Percentiles rank a stretch among this genome's conserved stretches.
These are phyloP conservation scores for Benincasa hispida DNA, from an alignment of 306 rosid species.

Conservation along the genomic window DNA sequence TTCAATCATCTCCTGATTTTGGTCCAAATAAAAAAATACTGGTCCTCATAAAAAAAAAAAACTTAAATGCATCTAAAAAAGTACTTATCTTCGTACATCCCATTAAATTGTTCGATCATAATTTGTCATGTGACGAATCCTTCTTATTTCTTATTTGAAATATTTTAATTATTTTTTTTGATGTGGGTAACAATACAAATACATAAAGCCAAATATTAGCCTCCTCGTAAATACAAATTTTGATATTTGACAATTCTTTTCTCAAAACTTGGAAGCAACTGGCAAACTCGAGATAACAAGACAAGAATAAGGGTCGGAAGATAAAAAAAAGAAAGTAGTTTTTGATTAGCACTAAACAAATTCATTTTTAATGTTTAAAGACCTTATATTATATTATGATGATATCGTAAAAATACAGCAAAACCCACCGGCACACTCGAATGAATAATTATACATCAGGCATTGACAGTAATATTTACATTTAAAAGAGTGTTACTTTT, in stretches of 20 bases:
- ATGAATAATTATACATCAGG: neutral
- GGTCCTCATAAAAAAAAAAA: neutral
- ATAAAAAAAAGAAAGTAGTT: neutral
- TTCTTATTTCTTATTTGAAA: too few species aligned
- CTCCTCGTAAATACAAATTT: too few species aligned
- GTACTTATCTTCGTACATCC: too few species aligned
- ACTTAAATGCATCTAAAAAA: too few species aligned
- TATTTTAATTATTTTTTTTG: too few species aligned
- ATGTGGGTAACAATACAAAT: too few species aligned
- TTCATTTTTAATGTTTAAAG: neutral
- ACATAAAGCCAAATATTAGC: too few species aligned
- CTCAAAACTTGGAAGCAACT: neutral
- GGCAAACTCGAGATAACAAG: neutral
- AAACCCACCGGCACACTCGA: neutral
- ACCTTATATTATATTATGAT: neutral
- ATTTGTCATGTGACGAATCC: too few species aligned
- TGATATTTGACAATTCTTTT: neutral
- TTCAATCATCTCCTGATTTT: neutral
- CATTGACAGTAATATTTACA: neutral
- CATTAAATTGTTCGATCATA: too few species aligned
- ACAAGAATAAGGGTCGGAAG: neutral
- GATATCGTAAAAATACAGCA: neutral
- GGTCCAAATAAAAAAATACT: neutral
- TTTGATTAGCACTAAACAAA: neutral
- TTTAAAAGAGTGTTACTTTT: constrained; percentile 30